phyloP scores from a whole-genome alignment of 163 green algal species.

The Scenedesmus sp. region DNA sequence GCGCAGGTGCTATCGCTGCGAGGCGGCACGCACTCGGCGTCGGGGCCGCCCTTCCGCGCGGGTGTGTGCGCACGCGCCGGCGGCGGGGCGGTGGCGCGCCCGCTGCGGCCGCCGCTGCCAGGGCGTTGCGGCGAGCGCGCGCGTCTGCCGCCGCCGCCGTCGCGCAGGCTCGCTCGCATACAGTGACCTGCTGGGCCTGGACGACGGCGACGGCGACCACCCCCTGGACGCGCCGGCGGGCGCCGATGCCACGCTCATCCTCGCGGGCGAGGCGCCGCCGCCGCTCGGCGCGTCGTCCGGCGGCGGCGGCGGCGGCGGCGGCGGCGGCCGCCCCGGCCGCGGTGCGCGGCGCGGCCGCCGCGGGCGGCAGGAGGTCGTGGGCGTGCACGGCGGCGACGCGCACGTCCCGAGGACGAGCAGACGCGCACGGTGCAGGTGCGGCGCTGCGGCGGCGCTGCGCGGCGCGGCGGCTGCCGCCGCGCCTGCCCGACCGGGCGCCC shows the following conservation, averaged over 20 bases:
- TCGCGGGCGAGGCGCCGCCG: not conserved
- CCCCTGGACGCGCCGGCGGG: slow-evolving; percentile 20
- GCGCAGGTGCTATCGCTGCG: slow-evolving; percentile 9
- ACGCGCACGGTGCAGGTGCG: slow-evolving; percentile 34
- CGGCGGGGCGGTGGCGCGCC: not conserved
- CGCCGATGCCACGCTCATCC: slow-evolving; percentile 16
- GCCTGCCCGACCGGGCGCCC: not conserved
- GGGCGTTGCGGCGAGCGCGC: not conserved
- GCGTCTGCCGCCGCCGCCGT: not conserved
- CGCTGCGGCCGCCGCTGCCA: not conserved
- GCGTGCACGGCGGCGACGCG: slow-evolving; percentile 41
- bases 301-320: not conserved
- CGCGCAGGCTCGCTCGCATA: slow-evolving; percentile 18
- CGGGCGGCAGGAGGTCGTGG: slow-evolving; percentile 15
- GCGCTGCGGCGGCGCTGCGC: not conserved
- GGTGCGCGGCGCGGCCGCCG: not conserved
- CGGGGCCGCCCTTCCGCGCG: not conserved
- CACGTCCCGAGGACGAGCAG: slow-evolving; percentile 35
- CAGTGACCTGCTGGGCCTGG: slow-evolving; percentile 16
- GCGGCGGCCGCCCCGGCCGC: not conserved
- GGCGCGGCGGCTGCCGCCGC: not conserved
- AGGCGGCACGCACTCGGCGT: not conserved
- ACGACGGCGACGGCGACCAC: slow-evolving; percentile 13
- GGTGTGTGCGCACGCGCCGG: not conserved
- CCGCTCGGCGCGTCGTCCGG: no score